These are phyloP conservation scores for Backusella luteola DNA, from an alignment of 192 early-diverging fungal species.

Conservation along the genomic window DNA sequence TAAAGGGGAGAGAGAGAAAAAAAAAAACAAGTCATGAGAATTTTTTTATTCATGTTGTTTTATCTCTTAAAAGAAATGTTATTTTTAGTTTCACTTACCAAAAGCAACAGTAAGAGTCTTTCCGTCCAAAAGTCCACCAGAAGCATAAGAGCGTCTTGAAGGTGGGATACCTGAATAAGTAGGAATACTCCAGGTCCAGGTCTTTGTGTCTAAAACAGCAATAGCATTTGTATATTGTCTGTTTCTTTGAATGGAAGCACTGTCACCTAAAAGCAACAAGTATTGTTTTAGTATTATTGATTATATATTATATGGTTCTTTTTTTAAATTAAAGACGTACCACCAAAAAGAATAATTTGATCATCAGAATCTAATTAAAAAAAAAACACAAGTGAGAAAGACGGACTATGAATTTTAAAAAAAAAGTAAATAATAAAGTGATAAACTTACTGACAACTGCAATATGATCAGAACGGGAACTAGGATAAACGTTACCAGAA, in stretches of 20 bases:
- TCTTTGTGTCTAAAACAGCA: conserved; percentile 29
- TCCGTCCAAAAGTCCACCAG: conserved; percentile 23
- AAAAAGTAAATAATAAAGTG: conserved; percentile 4
- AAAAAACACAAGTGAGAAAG: neutral
- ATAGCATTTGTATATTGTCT: conserved; percentile 25
- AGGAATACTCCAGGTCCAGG: conserved; percentile 31
- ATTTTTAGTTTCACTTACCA: conserved; percentile 20
- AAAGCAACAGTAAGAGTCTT: conserved; percentile 27
- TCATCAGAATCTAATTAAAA: conserved; percentile 20
- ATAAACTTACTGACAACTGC: conserved; percentile 28
- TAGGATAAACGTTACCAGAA: neutral
- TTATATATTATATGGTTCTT: neutral
- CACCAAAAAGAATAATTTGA: conserved; percentile 33
- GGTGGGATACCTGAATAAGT: conserved; percentile 22
- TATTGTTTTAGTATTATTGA: neutral
- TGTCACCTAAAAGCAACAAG: conserved; percentile 13
- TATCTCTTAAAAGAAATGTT: neutral
- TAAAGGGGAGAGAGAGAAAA: neutral
- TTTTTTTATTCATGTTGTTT: neutral
- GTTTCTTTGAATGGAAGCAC: neutral
- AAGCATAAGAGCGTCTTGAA: conserved; percentile 27
- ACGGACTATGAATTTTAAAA: neutral
- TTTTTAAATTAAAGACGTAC: conserved; percentile 19
- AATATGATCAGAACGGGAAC: conserved; percentile 20
- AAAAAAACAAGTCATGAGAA: neutral